Evolutionary conservation across 345 rosid genomes (phyloP).

Genomic region (Aquilaria yunnanensis): DNA sequence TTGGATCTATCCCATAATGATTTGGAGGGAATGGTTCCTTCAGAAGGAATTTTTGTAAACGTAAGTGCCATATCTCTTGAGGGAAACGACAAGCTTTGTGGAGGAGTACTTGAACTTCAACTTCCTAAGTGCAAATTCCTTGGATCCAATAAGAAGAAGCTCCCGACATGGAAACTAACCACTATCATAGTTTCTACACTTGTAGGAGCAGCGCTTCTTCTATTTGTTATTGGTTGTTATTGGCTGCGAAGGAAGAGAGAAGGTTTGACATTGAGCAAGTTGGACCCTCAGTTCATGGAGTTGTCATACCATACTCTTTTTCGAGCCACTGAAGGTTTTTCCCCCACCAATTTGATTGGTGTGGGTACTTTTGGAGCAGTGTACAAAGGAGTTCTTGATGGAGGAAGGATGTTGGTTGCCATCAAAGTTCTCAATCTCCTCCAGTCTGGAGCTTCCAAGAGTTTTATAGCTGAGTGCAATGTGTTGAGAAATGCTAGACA

Average conservation of each 20-base stretch:
- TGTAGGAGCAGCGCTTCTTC: conserved; percentile 16
- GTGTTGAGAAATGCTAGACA: conserved; percentile 22
- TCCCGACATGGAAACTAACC: no score
- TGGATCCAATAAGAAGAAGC: not conserved
- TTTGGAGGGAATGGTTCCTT: conserved; percentile 29
- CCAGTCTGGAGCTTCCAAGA: conserved; percentile 27
- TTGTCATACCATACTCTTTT: no score
- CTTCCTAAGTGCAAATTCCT: conserved; percentile 3
- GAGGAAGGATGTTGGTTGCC: conserved; percentile 2
- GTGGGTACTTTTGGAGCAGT: conserved; percentile 18
- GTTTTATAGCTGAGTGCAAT: conserved; percentile 39
- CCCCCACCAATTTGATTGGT: conserved; percentile 13
- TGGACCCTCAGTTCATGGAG: no score
- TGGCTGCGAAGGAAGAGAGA: no score
- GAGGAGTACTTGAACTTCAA: conserved; percentile 15
- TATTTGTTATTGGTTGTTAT: no score
- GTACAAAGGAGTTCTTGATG: conserved; percentile 19
- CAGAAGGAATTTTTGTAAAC: conserved; percentile 24
- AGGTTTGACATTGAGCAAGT: no score
- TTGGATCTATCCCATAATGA: conserved; percentile 31
- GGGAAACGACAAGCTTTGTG: conserved; percentile 30
- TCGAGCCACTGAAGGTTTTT: no score
- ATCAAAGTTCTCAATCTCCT: conserved; percentile 30
- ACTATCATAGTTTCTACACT: conserved; percentile 9
- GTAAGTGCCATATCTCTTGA: conserved; percentile 16